phyloP scores from a whole-genome alignment of 2,329 filamentous ascomycete species.

The Bipolaris bicolor region DNA sequence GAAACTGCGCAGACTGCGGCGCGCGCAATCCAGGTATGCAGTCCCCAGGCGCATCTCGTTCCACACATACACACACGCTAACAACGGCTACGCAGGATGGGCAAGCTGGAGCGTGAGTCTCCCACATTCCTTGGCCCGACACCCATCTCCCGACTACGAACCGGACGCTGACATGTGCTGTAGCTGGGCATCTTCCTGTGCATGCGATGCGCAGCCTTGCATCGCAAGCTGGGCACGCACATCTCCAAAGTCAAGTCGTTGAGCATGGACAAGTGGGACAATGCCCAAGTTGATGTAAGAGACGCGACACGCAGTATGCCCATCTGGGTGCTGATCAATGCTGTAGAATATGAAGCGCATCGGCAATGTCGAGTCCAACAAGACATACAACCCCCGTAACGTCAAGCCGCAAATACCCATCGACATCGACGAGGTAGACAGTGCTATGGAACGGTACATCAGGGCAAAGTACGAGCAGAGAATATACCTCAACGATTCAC shows the following conservation, averaged over 20 bases:
- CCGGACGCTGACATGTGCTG: slow-evolving; percentile 22
- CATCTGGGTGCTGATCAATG: slow-evolving; percentile 20
- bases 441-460: slow-evolving; percentile 94
- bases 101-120: slow-evolving; percentile 89
- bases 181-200: slow-evolving; percentile 95
- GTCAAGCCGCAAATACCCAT: slow-evolving; percentile 83
- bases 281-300: slow-evolving; percentile 92
- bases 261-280: slow-evolving; percentile 97
- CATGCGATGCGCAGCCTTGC: slow-evolving; percentile 94
- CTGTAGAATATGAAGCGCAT: slow-evolving; percentile 88
- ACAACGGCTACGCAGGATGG: slow-evolving; percentile 69
- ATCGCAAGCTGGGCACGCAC: slow-evolving; percentile 96
- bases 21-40: slow-evolving; percentile 85
- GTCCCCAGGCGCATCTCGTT: slow-evolving; percentile 13
- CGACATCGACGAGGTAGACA: slow-evolving; percentile 90
- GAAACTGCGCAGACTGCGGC: slow-evolving; percentile 90
- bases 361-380: slow-evolving; percentile 86
- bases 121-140: not conserved
- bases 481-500: slow-evolving; percentile 52
- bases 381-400: slow-evolving; percentile 85
- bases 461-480: slow-evolving; percentile 87
- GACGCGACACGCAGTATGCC: not conserved
- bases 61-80: slow-evolving; percentile 24
- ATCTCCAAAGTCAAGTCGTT: slow-evolving; percentile 98
- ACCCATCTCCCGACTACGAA: not conserved